Percentiles rank a stretch among this genome's conserved stretches.
Evolutionary conservation across 2,329 filamentous ascomycete species (phyloP).

Genomic region (Pseudocercospora crystallina): DNA sequence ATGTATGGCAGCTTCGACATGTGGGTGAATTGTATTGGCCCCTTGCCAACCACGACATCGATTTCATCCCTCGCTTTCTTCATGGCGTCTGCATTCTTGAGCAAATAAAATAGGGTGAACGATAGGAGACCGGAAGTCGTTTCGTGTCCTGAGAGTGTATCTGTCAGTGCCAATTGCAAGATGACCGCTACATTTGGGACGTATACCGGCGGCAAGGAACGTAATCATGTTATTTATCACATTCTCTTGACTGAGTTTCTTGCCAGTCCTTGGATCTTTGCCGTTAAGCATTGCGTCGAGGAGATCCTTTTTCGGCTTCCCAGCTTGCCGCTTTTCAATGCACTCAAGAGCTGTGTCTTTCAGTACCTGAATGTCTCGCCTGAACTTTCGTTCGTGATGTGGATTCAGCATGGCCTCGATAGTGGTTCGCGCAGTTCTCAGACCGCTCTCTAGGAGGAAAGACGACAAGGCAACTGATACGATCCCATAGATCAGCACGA

Average conservation of each 20-base stretch:
- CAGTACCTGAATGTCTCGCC: slow-evolving; percentile 58
- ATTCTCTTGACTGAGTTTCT: slow-evolving; percentile 60
- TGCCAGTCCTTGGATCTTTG: slow-evolving; percentile 62
- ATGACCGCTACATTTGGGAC: not conserved
- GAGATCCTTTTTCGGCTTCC: slow-evolving; percentile 61
- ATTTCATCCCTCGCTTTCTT: slow-evolving; percentile 66
- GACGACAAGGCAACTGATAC: no score
- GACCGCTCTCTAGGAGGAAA: slow-evolving; percentile 50
- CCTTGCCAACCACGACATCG: slow-evolving; percentile 62
- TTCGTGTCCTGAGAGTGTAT: slow-evolving; percentile 56
- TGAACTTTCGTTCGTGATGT: slow-evolving; percentile 44
- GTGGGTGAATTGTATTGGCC: slow-evolving; percentile 60
- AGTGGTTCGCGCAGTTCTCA: slow-evolving; percentile 43
- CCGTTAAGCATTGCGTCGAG: slow-evolving; percentile 69
- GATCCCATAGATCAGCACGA: no score
- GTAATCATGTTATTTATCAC: slow-evolving; percentile 69
- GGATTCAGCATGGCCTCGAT: slow-evolving; percentile 11
- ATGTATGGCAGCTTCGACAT: slow-evolving; percentile 66
- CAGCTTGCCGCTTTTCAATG: slow-evolving; percentile 65
- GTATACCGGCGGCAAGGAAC: slow-evolving; percentile 59
- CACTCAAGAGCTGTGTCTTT: slow-evolving; percentile 55
- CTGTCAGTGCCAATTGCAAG: not conserved
- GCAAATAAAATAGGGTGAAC: slow-evolving; percentile 64
- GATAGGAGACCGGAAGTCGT: slow-evolving; percentile 68
- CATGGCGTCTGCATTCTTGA: slow-evolving; percentile 62